Percentiles rank a stretch among this genome's conserved stretches.
phyloP scores from a whole-genome alignment of 2,329 filamentous ascomycete genomes.

The Penicillium thymicola region DNA sequence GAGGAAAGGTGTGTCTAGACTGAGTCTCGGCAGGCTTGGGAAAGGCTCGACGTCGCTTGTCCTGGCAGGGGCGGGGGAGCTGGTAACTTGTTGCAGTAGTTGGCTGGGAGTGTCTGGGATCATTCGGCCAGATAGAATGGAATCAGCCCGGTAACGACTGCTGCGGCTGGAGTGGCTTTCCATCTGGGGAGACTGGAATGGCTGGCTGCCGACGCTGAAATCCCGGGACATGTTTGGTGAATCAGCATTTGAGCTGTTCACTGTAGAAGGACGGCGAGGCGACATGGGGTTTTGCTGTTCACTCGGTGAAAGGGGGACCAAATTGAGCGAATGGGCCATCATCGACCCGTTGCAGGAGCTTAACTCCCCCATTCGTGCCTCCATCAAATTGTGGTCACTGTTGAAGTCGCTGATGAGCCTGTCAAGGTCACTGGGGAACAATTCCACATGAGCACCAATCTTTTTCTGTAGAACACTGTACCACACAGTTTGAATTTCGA shows the following conservation, averaged over 20 bases:
- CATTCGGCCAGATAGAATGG: constrained; percentile 50
- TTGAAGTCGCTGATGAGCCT: constrained; percentile 77
- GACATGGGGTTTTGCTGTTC: constrained; percentile 32
- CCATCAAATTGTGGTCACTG: constrained; percentile 72
- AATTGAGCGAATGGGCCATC: constrained; percentile 57
- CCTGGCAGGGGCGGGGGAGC: constrained; percentile 12
- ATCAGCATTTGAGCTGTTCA: constrained; percentile 51
- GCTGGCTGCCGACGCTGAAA: constrained; percentile 64
- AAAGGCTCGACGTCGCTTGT: constrained; percentile 29
- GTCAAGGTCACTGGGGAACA: constrained; percentile 63
- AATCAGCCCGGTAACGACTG: constrained; percentile 54
- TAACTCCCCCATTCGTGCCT: constrained; percentile 67
- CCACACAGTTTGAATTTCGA: constrained; percentile 81
- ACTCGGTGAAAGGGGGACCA: constrained; percentile 57
- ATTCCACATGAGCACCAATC: constrained; percentile 69
- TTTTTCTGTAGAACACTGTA: constrained; percentile 80
- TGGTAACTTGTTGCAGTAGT: constrained; percentile 47
- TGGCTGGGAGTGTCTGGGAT: constrained; percentile 54
- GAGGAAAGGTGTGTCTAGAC: constrained; percentile 46
- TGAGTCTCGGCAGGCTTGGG: constrained; percentile 42
- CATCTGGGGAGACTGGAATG: constrained; percentile 58
- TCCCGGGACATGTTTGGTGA: constrained; percentile 65
- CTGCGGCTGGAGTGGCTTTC: constrained; percentile 28
- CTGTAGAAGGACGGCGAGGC: constrained; percentile 49
- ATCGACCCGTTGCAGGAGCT: constrained; percentile 72